Evolutionary conservation across 352 stramenopile genomes (phyloP).

Genomic region (Globisporangium radiosum): DNA sequence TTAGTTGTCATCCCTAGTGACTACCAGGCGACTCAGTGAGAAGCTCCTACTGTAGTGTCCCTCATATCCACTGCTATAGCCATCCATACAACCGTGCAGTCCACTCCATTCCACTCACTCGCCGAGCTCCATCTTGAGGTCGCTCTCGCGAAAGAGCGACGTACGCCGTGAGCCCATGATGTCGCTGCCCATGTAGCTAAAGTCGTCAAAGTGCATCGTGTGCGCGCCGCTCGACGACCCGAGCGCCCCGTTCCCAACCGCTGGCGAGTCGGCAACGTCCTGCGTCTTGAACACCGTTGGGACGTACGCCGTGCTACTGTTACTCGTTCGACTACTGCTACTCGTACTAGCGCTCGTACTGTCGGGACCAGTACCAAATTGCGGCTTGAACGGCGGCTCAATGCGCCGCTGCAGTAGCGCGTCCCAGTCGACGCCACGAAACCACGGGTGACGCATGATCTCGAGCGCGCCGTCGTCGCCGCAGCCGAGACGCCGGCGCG

Average conservation of each 20-base stretch:
- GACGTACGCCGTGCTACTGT: slow-evolving; percentile 55
- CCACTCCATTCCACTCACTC: slow-evolving; percentile 21
- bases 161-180: slow-evolving; percentile 79
- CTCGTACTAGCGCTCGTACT: slow-evolving; percentile 35
- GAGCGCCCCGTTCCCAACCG: slow-evolving; percentile 49
- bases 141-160: slow-evolving; percentile 76
- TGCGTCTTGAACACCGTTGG: slow-evolving; percentile 78
- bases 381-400: slow-evolving; percentile 65
- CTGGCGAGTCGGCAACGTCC: slow-evolving; percentile 75
- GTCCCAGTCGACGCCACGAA: slow-evolving; percentile 74
- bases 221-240: slow-evolving; percentile 46
- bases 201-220: slow-evolving; percentile 85
- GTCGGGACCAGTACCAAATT: slow-evolving; percentile 24
- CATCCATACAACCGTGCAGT: too few species aligned
- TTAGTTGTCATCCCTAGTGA: too few species aligned
- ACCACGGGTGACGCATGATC: slow-evolving; percentile 83
- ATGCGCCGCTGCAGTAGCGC: slow-evolving; percentile 52
- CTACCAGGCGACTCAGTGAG: too few species aligned
- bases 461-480: slow-evolving; percentile 53
- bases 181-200: slow-evolving; percentile 85
- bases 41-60: too few species aligned
- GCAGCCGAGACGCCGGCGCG: slow-evolving; percentile 53
- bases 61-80: too few species aligned
- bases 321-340: slow-evolving; percentile 4
- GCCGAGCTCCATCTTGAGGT: slow-evolving; percentile 80